Conservation (phyloP, 75 land plant genomes). For the Chamaecyparis obtusa region DNA sequence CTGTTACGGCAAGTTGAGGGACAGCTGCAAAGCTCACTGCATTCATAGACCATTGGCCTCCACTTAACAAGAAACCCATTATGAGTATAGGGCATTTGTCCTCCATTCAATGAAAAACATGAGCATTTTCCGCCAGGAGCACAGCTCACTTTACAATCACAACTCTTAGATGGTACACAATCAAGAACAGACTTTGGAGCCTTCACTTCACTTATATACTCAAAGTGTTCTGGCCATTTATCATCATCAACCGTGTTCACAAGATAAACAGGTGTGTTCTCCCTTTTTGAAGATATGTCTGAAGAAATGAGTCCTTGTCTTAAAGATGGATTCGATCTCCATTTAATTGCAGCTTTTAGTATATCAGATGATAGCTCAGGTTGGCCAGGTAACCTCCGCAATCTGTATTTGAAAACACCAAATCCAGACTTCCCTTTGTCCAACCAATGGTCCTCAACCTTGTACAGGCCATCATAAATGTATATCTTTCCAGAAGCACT, state of each 20-base stretch:
- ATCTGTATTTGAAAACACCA: conserved; percentile 32
- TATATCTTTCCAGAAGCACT: conserved; percentile 36
- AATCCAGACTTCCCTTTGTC: conserved; percentile 33
- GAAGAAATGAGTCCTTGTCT: conserved; percentile 18
- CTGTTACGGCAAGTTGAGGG: conserved; percentile 21
- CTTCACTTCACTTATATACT: conserved; percentile 24
- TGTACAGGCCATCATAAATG: conserved; percentile 45
- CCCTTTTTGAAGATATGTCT: conserved; percentile 36
- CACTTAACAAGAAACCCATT: conserved; percentile 28
- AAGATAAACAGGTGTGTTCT: conserved; percentile 29
- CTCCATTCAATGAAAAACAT: conserved; percentile 28
- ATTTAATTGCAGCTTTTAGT: conserved; percentile 24
- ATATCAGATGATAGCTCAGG: conserved; percentile 28
- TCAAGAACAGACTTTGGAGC: conserved; percentile 15
- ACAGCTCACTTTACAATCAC: conserved; percentile 12
- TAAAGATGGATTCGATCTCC: conserved; percentile 6
- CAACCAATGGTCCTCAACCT: conserved; percentile 13
- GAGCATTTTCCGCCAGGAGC: conserved; percentile 10
- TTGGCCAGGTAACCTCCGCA: conserved; percentile 37
- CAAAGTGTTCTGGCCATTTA: conserved; percentile 21
- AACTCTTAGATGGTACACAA: conserved; percentile 4
- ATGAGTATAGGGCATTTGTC: conserved; percentile 26
- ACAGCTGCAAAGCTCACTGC: conserved; percentile 36
- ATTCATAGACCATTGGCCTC: conserved; percentile 30
- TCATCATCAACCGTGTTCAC: conserved; percentile 37